Conservation (phyloP, 306 rosid genomes). For the Medicago arabica region DNA sequence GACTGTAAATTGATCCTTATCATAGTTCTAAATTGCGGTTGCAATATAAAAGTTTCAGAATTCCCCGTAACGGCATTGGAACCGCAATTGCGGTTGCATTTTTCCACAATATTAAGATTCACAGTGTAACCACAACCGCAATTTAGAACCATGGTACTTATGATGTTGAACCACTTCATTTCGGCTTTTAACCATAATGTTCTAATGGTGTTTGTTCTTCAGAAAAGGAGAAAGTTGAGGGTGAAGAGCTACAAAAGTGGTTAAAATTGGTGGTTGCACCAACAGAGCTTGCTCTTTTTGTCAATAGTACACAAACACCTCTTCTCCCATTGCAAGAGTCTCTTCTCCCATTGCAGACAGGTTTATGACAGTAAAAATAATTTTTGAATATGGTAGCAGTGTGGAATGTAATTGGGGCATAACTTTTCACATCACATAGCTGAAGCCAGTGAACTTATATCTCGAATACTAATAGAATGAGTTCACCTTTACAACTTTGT, state of each 20-base stretch:
- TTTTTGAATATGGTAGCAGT: constrained; percentile 35
- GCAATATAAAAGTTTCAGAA: too few relatives aligned
- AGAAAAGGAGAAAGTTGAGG: constrained; percentile 94
- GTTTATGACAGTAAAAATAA: constrained; percentile 33
- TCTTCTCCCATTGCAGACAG: constrained; percentile 50
- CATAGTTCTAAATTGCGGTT: too few relatives aligned
- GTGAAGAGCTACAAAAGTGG: constrained; percentile 90
- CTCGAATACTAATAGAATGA: constrained; percentile 37
- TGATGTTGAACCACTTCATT: constrained; percentile 20
- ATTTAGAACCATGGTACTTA: background rate
- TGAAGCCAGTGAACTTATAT: constrained; percentile 46
- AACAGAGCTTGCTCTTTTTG: constrained; percentile 65
- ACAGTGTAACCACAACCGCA: too few relatives aligned
- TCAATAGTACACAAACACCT: constrained; percentile 66
- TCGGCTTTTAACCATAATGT: constrained; percentile 25
- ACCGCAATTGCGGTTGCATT: too few relatives aligned
- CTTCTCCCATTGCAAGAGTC: constrained; percentile 58
- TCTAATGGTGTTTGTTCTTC: constrained; percentile 53
- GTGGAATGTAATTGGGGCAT: constrained; percentile 32
- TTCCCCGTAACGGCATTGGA: too few relatives aligned
- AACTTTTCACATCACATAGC: constrained; percentile 29
- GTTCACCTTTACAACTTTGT: constrained; percentile 53
- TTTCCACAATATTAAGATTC: too few relatives aligned
- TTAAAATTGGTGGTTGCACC: constrained; percentile 88
- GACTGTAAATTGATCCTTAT: constrained; percentile 6